Base-by-base conservation (phyloP, 2,329 filamentous ascomycete genomes). In the Metarhizium album region DNA sequence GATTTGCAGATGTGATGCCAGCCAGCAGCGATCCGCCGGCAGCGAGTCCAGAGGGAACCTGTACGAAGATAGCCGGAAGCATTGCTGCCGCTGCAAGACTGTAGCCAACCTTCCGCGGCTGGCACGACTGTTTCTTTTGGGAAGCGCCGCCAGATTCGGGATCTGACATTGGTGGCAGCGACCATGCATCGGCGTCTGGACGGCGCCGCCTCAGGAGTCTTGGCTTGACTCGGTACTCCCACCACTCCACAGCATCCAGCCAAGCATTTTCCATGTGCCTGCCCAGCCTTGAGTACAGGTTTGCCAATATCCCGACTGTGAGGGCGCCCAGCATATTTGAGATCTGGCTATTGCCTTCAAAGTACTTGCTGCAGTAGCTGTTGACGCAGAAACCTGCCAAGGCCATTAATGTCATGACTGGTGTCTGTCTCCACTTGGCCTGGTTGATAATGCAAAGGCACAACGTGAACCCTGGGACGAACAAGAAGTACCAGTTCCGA, bases 71-170 rank as follows among this genome's bases (percentile, higher is more conserved):
- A 4, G 86, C 90, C 0, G 90, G 90, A 9, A 95, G 70, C 74
- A 95, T 87, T 1, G 87, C 85, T 0, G 88, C 87, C 0, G 89
- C 89, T 0, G 90, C 90, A 2, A 95, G 78, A 1, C 86, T 86
- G 63, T 90, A 89, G 13, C 84, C 82, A 5, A 81, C 69, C 6
- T 72, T 67, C 6, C 74, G 65, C n/a, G 67, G 60, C 55, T 66
- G 60, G 52, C 62, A 45, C 47, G 56, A 57, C 18, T 59, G 53
- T 40, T 58, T 60, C 46, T 61, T 52, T 23, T 58, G 31, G 0
- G 59, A 56, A 1, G 35, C 56, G 0, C 63, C 59, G 3, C 60
- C 59, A 2, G 66, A 64, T 24, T 70, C 67, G 16, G 63, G 58
- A 31, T 70, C 67, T 1, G 58, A 54, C 27, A 60, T 45, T 0